Evolutionary conservation across 1,284 basidiomycete species (phyloP), one percentile per base, ranked within the genome.

Genomic region (Pseudozyma flocculosa): DNA sequence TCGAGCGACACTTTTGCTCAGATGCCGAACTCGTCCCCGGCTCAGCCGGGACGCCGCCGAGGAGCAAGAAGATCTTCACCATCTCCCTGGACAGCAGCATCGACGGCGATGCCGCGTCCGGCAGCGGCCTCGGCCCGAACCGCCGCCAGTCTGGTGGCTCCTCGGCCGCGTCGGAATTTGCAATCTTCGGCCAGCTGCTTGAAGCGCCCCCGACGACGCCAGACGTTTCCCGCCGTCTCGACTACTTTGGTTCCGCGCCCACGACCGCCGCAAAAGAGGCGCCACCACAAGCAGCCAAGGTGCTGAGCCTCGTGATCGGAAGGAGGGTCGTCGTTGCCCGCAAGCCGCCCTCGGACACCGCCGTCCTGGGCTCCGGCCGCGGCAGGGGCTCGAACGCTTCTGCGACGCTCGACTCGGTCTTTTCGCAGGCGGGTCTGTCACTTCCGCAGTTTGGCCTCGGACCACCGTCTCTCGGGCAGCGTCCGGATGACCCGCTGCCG

Each of bases 401-500:
- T 57, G 54, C 37, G 4, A 50, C 48, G 10, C 41, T 64, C 0
- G 50, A 60, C 23, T 53, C 60, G 21, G 57, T 64, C 10, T 64
- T 64, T 46, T 60, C 53, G 21, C 61, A 64, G 40, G 61, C 57
- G 1, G 61, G 61, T 9, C 45, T 64, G 2, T 53, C 53, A 1
- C 32, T 64, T 19, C 54, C 61, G 21, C 41, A 43, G 2, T 60
- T 60, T 24, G 54, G 60, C 10, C 53, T 53, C 15, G 26, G 50
- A 7, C 36, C 54, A 2, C 40, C 43, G 23, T 19, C 44, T 2
- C 41, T 15, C 18, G 21, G 24, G 1, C 57, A 54, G 8, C 57
- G 70, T 11, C 70, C 70, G 1, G 70, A 73, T 36, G 70, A 73
- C 40, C 70, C 70, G 10, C 51, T 70, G 10, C 70, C 70, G 21